Evolutionary conservation across 495 filamentous ascomycete genomes (phyloP), one percentile per base, ranked within the genome.

Genomic region (Cryomyces minteri): DNA sequence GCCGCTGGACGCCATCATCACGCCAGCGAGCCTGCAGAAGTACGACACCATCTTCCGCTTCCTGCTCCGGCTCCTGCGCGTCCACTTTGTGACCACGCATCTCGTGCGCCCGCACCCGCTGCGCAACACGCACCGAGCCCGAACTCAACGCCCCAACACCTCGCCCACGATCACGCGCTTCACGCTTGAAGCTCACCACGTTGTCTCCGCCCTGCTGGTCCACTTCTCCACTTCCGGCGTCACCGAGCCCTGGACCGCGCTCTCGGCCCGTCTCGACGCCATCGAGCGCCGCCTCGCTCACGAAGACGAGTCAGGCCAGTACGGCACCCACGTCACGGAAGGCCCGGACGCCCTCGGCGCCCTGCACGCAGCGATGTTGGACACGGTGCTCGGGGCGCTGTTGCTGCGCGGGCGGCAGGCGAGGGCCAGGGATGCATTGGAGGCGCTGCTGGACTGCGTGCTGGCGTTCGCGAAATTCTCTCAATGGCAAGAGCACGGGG

Each of bases 11-110:
- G 63, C 75, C 0, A 68, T 95, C 44, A 77, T 98, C 28, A 83
- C 82, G 0, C 63, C 72, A 0, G 56, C 62, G 0, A 65, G 76
- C 1, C 64, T 98, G 9, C 58, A 74, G 14, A 84, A 81, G 52
- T 95, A 94, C 54, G 90, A 98, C 55, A 66, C 64, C 29, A 70
- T 94, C 14, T 94, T 93, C 65, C 80, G 74, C 46, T 64, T 84
- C 9, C 62, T 94, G 3, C 70, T 98, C 1, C 76, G 85, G 2
- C 62, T 88, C 0, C 58, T 82, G 4, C 77, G 90, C 4, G 83
- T 96, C 79, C 64, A 82, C 0, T 88, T 80, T 43, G 79, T 88
- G 6, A 77, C 77, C 7, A 76, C 79, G 41, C 71, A 77, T 49
- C 67, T 93, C 25, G 72, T 79, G 41, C 74, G 73, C 5, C 10